Base-by-base conservation (phyloP, 306 rosid genomes). In the Pterocarpus santalinus region DNA sequence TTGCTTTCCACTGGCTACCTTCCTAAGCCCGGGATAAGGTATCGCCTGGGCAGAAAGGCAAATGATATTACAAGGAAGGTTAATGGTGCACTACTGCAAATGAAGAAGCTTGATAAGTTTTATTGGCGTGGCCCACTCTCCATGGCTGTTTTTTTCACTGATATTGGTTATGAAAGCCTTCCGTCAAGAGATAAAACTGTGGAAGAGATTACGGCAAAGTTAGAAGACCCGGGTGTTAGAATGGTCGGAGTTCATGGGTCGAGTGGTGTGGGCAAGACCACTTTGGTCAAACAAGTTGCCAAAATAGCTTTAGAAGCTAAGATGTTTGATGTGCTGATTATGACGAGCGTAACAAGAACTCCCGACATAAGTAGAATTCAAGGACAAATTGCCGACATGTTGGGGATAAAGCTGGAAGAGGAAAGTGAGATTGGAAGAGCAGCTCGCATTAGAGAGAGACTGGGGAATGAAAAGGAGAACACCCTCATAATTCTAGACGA, bases 371-470 rank as follows among this genome's bases (percentile, higher is more conserved):
- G 9, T 28, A 72, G 64, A 66, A 57, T 78, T 49, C 86, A 83
- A 60, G 77, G 73, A n/a, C 72, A 83, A 9, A 57, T 82, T 36
- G 85, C 47, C 6, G 85, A 68, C 16, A 14, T 6, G 60, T 30
- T 82, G 8, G 85, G 83, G 13, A 17, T 78, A 8, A 17, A 2
- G 39, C 11, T 83, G 34, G 55, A 72, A 0, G 73, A 39, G 5
- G 77, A 83, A 67, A 82, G 81, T 58, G 81, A 67, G 15, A 30
- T 4, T 36, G 85, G 17, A 38, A 82, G 85, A 58, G 85, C 85
- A 22, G 61, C 15, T 51, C 65, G 49, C 7, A 32, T 82, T 12
- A 13, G n/a, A n/a, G 5, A 63, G 12, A 39, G 46, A 5, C 30
- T 82, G 1, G 51, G 53, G 41, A 68, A 76, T 3, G 58, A 34